Conservation (phyloP, 2,329 filamentous ascomycete species). For the Ilyonectria sp. region DNA sequence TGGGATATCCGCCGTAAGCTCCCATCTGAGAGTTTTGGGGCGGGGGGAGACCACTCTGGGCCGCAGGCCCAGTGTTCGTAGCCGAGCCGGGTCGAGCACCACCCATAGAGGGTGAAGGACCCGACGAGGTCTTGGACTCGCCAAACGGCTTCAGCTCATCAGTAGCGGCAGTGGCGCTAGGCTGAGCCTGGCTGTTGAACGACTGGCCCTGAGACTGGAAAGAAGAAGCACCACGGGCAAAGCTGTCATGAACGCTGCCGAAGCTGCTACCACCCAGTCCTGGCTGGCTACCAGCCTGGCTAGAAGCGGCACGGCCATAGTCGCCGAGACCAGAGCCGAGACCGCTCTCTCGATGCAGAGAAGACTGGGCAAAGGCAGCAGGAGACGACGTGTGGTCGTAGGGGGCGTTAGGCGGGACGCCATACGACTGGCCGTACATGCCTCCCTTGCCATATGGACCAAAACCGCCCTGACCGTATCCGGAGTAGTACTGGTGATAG, state of each 20-base stretch:
- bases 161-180: slow-evolving; percentile 56
- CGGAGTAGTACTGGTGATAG: slow-evolving; percentile 73
- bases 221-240: slow-evolving; percentile 65
- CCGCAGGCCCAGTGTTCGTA: slow-evolving; percentile 66
- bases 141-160: slow-evolving; percentile 74
- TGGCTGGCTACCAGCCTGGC: slow-evolving; percentile 65
- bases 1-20: slow-evolving; percentile 70
- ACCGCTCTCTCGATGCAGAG: slow-evolving; percentile 67
- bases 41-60: slow-evolving; percentile 68
- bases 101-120: slow-evolving; percentile 70
- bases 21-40: slow-evolving; percentile 71
- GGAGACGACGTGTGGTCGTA: slow-evolving; percentile 71
- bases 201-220: slow-evolving; percentile 71
- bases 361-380: slow-evolving; percentile 69
- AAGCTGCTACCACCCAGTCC: slow-evolving; percentile 67
- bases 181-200: slow-evolving; percentile 67
- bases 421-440: slow-evolving; percentile 71
- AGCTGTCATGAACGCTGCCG: slow-evolving; percentile 69
- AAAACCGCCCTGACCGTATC: slow-evolving; percentile 68
- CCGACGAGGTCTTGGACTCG: slow-evolving; percentile 67
- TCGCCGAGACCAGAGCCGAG: slow-evolving; percentile 68
- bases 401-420: slow-evolving; percentile 69
- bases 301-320: slow-evolving; percentile 67
- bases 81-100: slow-evolving; percentile 72
- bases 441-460: slow-evolving; percentile 70